These are phyloP conservation scores for Venturia effusa DNA, from an alignment of 2,329 filamentous ascomycete species.

Conservation along the genomic window DNA sequence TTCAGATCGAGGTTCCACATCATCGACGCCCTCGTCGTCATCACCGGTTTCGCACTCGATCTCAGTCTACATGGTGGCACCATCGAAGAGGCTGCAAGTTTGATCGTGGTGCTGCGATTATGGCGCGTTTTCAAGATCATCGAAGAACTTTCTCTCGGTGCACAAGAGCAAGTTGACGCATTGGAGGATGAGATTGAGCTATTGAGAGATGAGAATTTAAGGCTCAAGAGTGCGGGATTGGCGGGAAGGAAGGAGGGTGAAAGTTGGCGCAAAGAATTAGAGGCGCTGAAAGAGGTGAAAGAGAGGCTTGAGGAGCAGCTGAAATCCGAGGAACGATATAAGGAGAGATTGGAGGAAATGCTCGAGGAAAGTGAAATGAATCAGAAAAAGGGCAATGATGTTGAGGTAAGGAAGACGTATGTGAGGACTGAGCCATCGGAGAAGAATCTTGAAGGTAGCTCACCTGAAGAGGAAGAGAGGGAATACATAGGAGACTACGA, in stretches of 20 bases:
- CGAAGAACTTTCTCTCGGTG: slow-evolving; percentile 54
- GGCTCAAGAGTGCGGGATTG: slow-evolving; percentile 22
- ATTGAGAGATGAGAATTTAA: slow-evolving; percentile 38
- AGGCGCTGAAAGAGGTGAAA: neutral
- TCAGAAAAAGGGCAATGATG: neutral
- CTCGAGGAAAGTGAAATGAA: neutral
- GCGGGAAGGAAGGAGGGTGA: neutral
- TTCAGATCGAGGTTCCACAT: slow-evolving; percentile 43
- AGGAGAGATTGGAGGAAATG: neutral
- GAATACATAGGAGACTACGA: neutral
- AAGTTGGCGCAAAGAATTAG: neutral
- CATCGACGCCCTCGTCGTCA: slow-evolving; percentile 53
- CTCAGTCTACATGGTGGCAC: slow-evolving; percentile 45
- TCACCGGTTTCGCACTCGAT: slow-evolving; percentile 52
- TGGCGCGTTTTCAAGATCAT: slow-evolving; percentile 63
- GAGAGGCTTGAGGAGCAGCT: neutral
- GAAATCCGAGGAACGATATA: neutral
- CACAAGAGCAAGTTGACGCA: slow-evolving; percentile 50
- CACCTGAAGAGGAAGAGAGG: neutral
- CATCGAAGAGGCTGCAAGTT: slow-evolving; percentile 51
- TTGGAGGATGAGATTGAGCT: slow-evolving; percentile 42
- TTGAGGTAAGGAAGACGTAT: neutral
- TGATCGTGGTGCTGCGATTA: slow-evolving; percentile 56
- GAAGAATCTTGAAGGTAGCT: neutral
- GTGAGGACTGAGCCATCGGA: neutral